Base-by-base conservation (phyloP, 2,329 filamentous ascomycete species). In the Scedosporium apiospermum region DNA sequence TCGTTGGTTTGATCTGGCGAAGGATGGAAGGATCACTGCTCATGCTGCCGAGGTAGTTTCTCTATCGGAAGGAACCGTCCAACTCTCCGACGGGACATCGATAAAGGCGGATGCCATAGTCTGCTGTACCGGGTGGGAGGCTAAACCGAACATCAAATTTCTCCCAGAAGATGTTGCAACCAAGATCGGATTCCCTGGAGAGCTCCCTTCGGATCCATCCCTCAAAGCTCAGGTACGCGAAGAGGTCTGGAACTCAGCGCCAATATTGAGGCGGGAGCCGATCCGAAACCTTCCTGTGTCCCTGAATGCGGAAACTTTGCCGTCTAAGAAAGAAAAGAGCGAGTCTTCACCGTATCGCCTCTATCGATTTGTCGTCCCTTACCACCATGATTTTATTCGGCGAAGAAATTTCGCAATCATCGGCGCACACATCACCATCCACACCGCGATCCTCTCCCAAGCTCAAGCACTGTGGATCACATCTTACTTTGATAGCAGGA, bases 91-190 rank as follows among this genome's bases (percentile, higher is more conserved):
- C 26, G 58, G 63, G 4, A 62, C 61, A 12, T 49, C 10, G 3
- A 59, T 66, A 34, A 53, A 63, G 38, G 62, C 64, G 5, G 62
- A 66, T 41, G 61, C 58, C 1, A 21, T 66, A 6, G 59, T 65
- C 21, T 62, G 59, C 27, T 64, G 62, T 27, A 66, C 65, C 3
- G 65, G 65, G 14, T 66, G 65, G 65, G 26, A 63, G n/a, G 27
- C 42, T 5, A 57, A 23, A 12, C 65, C 65, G 3, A 55, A 57
- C 30, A 49, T 64, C 4, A 60, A 63, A 3, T 64, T 66, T 42
- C 46, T 60, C 1, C 61, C 59, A 2, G 55, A 57, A 30, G 58
- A 38, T 4, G 4, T 64, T 7, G 51, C 38, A 4, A 30, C 38
- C 30, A 21, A 38, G 21, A 38, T 62, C 6, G 63, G 63, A 16